Evolutionary conservation across 768 basidiomycete genomes (phyloP).

Genomic region (Tulasnella sp.): DNA sequence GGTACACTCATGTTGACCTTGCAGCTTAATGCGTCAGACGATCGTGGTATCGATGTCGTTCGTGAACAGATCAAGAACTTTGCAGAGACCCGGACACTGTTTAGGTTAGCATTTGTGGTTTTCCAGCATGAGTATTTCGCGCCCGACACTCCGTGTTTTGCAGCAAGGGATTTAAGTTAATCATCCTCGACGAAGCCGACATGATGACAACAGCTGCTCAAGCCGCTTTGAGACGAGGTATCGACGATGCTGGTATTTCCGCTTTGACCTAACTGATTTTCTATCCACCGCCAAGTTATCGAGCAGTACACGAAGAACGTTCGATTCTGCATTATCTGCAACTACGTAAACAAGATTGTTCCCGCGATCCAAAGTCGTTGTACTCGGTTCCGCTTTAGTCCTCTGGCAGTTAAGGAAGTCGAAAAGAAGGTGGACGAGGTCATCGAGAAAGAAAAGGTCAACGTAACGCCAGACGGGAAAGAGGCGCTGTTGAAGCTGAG

Average conservation of each 20-base stretch:
- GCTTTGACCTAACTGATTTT: too few relatives aligned
- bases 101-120: slow-evolving; percentile 35
- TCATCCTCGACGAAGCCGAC: slow-evolving; percentile 98
- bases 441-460: slow-evolving; percentile 82
- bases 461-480: slow-evolving; percentile 79
- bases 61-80: slow-evolving; percentile 99
- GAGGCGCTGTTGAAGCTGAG: slow-evolving; percentile 89
- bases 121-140: background rate
- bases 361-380: slow-evolving; percentile 98
- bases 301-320: slow-evolving; percentile 99
- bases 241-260: slow-evolving; percentile 24
- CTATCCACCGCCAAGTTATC: slow-evolving; percentile 62
- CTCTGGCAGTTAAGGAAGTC: slow-evolving; percentile 78
- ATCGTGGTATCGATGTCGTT: slow-evolving; percentile 97
- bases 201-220: slow-evolving; percentile 99
- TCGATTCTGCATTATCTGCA: slow-evolving; percentile 99
- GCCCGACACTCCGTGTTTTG: slow-evolving; percentile 36
- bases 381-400: slow-evolving; percentile 95
- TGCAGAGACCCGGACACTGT: slow-evolving; percentile 86
- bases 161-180: slow-evolving; percentile 93
- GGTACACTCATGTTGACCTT: background rate
- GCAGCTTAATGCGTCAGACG: slow-evolving; percentile 95
- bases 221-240: slow-evolving; percentile 81
- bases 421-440: slow-evolving; percentile 76
- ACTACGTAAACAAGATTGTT: slow-evolving; percentile 98